Evolutionary conservation across 306 rosid species (phyloP), one percentile per base, ranked within the genome.

Genomic region (Ammopiptanthus mongolicus): DNA sequence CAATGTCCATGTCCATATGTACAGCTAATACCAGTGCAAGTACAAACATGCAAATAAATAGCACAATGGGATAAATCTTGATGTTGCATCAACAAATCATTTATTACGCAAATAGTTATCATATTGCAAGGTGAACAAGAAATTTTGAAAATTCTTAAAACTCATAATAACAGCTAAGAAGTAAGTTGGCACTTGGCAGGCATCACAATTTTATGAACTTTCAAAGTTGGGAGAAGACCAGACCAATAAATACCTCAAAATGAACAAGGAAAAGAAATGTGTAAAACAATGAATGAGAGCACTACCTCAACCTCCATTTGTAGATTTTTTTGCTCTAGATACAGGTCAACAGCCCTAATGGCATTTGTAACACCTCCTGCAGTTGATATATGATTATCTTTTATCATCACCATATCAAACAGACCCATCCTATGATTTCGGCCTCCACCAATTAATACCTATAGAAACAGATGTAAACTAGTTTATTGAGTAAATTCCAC

Each of bases 361-460:
- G 98, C 96, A 79, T 81, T 85, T 1, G 82, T 73, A 80, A 88
- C 79, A 62, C 97, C 86, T 66, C 98, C 97, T 23, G 98, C 91
- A 60, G 87, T 83, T 64, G 96, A 88, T 75, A 95, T 95, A 80
- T 95, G 97, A 79, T 91, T 95, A 81, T 95, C 98, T 81, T 91
- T 95, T 86, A 95, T 90, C 89, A 95, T 83, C 69, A 91, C 95
- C 98, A 95, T 91, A 80, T 95, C 93, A 22, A 95, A 90, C 77
- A 91, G 86, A 31, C 97, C 97, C 97, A 95, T 85, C 83, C 98
- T 85, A 82, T 91, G 98, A 75, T 95, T 95, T 50, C 68, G 80
- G 31, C 97, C 97, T 69, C 98, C 96, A 17, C 97, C 97, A 53
- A 95, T 90, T 52, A 95, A 83, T 36, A 95, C 96, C 98, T 90